These are phyloP conservation scores for Pseudoneurospora amorphoporcata DNA, from an alignment of 495 filamentous ascomycete genomes.

Conservation along the genomic window DNA sequence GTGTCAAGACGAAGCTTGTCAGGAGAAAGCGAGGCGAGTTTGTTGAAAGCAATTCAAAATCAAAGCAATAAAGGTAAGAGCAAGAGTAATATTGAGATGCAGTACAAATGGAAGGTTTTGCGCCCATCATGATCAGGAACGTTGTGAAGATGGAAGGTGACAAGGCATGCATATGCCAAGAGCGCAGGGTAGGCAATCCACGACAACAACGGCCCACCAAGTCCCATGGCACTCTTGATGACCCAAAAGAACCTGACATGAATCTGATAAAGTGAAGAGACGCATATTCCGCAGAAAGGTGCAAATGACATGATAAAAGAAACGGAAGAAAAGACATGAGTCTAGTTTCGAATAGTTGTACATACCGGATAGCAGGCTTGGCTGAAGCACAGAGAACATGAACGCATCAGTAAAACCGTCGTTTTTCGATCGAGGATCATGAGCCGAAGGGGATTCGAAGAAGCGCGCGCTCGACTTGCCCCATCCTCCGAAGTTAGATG, in stretches of 20 bases:
- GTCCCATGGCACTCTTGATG: not conserved
- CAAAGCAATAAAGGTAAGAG: not conserved
- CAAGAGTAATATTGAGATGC: not conserved
- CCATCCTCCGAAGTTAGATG: not conserved
- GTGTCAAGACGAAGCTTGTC: not conserved
- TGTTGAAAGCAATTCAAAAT: not conserved
- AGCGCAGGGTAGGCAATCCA: not conserved
- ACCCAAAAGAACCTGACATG: not conserved
- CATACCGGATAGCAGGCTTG: constrained; percentile 58
- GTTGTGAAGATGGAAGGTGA: not conserved
- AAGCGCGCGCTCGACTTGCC: not conserved
- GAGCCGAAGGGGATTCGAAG: not conserved
- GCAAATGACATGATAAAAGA: not conserved
- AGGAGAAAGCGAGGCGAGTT: not conserved
- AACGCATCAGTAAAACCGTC: not conserved
- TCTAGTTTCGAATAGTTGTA: not conserved
- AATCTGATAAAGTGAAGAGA: not conserved
- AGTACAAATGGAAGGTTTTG: not conserved
- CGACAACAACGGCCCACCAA: not conserved
- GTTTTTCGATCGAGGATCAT: not conserved
- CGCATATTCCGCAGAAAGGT: not conserved
- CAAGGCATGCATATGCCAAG: not conserved
- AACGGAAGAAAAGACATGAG: not conserved
- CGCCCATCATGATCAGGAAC: not conserved
- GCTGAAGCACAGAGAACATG: constrained; percentile 22